Evolutionary conservation across 768 basidiomycete genomes (phyloP).

Genomic region (Mycena epipterygia): DNA sequence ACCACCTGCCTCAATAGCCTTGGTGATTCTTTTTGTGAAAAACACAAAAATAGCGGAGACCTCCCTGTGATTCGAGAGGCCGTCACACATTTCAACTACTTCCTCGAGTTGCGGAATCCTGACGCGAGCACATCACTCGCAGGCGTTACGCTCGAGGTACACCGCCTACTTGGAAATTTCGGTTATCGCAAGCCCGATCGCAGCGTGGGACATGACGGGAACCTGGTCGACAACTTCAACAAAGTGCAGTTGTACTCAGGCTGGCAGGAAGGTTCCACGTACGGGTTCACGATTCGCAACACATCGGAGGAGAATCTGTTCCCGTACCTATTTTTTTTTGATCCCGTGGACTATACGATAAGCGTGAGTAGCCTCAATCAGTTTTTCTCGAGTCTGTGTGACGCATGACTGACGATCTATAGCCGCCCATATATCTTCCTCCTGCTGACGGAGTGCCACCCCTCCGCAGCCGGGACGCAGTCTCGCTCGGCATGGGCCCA

Average conservation of each 20-base stretch:
- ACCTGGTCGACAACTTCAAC: not conserved
- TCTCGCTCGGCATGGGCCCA: too few relatives aligned
- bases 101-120: not conserved
- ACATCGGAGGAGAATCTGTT: not conserved
- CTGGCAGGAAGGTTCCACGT: not conserved
- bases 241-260: not conserved
- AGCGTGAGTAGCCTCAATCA: too few relatives aligned
- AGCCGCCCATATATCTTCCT: too few relatives aligned
- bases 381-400: too few relatives aligned
- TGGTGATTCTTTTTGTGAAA: not conserved
- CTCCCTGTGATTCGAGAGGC: not conserved
- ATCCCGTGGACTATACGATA: conserved; percentile 6
- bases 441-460: too few relatives aligned
- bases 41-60: too few relatives aligned
- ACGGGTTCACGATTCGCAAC: conserved; percentile 18
- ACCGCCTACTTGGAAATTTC: not conserved
- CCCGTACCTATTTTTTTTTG: conserved; percentile 19
- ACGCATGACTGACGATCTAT: too few relatives aligned
- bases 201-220: not conserved
- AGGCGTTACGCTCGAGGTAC: conserved; percentile 12
- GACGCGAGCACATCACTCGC: not conserved
- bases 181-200: not conserved
- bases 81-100: conserved; percentile 4
- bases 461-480: too few relatives aligned
- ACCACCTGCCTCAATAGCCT: not conserved